A percentile compares a stretch with the other conserved stretches of the same genome.
Evolutionary conservation across 78 protist species (phyloP).

Genomic region (Tieghemostelium lacteum): DNA sequence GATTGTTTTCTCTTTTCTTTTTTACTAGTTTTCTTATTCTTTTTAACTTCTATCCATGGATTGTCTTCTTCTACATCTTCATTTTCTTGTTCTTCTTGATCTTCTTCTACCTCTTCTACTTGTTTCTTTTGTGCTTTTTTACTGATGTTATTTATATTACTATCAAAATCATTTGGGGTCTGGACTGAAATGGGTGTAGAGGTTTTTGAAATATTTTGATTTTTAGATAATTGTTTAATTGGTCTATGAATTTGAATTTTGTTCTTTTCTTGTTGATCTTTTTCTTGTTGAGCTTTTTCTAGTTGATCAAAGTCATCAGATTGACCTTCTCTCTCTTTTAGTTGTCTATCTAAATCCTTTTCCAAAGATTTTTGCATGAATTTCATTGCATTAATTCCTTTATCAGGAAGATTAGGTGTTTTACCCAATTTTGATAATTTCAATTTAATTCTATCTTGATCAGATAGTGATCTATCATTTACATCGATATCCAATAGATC

Average conservation of each 20-base stretch:
- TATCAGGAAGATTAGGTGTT: conserved; percentile 15
- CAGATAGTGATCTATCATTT: conserved; percentile 5
- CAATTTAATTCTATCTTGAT: conserved; percentile 51
- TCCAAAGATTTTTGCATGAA: conserved; percentile 66
- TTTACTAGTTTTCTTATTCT: conserved; percentile 3
- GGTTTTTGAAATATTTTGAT: neutral
- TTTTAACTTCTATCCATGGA: conserved; percentile 67
- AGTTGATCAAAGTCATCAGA: conserved; percentile 33
- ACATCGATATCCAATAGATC: conserved; percentile 20
- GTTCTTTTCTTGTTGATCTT: conserved; percentile 5
- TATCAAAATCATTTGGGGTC: neutral
- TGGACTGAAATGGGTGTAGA: neutral
- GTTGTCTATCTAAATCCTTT: conserved; percentile 31
- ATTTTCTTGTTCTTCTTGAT: conserved; percentile 24
- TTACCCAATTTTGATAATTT: conserved; percentile 45
- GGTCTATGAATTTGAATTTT: conserved; percentile 32
- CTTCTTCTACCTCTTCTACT: conserved; percentile 10
- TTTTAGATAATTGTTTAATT: neutral
- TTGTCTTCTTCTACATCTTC: conserved; percentile 48
- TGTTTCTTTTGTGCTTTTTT: neutral
- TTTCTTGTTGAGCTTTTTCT: conserved; percentile 23
- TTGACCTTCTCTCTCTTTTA: conserved; percentile 3
- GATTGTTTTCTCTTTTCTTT: conserved; percentile 57
- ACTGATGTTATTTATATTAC: neutral
- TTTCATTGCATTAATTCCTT: conserved; percentile 78